Evolutionary conservation across 2,329 filamentous ascomycete species (phyloP).

Genomic region (Xylariomycetidae sp.): DNA sequence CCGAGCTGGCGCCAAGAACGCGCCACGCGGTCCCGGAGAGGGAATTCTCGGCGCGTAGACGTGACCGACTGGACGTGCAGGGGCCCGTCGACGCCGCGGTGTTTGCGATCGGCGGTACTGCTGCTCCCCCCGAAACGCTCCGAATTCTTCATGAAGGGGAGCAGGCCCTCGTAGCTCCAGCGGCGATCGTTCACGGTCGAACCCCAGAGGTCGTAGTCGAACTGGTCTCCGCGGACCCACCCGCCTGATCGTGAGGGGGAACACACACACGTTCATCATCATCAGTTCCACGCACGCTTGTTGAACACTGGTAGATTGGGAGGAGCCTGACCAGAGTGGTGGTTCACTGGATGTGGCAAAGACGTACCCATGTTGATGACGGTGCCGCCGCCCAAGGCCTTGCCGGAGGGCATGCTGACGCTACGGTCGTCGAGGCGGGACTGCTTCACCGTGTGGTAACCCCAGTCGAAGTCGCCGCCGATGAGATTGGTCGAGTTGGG

Average conservation of each 20-base stretch:
- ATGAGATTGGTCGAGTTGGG: slow-evolving; percentile 17
- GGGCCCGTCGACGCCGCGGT: slow-evolving; percentile 23
- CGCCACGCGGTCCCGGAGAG: slow-evolving; percentile 23
- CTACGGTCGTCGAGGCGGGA: slow-evolving; percentile 14
- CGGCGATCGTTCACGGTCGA: slow-evolving; percentile 23
- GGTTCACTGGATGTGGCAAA: background rate
- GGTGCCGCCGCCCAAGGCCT: slow-evolving; percentile 32
- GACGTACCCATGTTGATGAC: slow-evolving; percentile 27
- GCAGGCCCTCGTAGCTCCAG: slow-evolving; percentile 35
- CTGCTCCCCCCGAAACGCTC: slow-evolving; percentile 20
- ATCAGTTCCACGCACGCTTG: no score
- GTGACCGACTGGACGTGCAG: slow-evolving; percentile 16
- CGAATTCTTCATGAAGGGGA: slow-evolving; percentile 33
- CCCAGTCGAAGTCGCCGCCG: slow-evolving; percentile 25
- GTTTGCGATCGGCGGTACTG: slow-evolving; percentile 7
- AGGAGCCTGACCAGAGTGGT: background rate
- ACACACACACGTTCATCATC: no score
- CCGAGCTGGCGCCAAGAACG: slow-evolving; percentile 29
- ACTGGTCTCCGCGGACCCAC: slow-evolving; percentile 34
- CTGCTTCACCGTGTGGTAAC: slow-evolving; percentile 22
- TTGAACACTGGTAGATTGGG: no score
- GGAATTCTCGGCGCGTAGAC: slow-evolving; percentile 26
- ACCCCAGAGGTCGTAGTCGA: slow-evolving; percentile 40
- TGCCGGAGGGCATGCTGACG: slow-evolving; percentile 20
- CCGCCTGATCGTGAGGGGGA: no score